Evolutionary conservation across 2,329 filamentous ascomycete genomes (phyloP), one percentile per base, ranked within the genome.

Genomic region (Alternaria sp.): DNA sequence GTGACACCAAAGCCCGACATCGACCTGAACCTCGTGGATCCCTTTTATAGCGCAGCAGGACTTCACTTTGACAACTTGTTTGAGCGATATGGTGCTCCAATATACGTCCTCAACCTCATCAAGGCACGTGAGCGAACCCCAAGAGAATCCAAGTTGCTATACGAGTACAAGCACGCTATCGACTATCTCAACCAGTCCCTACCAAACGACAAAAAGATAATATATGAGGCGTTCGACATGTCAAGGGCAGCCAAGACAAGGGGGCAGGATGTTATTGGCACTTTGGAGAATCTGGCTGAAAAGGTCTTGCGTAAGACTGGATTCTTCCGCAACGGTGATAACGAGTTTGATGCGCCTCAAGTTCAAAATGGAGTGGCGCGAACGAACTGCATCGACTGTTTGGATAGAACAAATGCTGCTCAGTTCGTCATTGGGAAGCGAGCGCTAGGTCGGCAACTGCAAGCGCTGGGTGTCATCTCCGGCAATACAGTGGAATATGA

Each of bases 171-270:
- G 4, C 86, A 90, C 66, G 92, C 93, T 5, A 89, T 98, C 62
- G 86, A 88, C 40, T 99, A 99, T 69, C 87, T 99, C 46, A 99
- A 98, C 66, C 94, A 98, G 73, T 97, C 96, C 58, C 82, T 99
- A 2, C 94, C 95, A 0, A 79, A 84, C 2, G 89, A 88, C 55
- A 92, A 93, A 72, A 92, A 92, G 73, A 96, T 99, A 51, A 87
- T 94, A 9, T 94, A 99, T 76, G 92, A 95, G 69, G 93, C 94
- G 3, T 99, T 95, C 88, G 95, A 99, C 74, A 99, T 99, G 95
- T 97, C 93, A 61, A 86, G 95, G 58, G 94, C 95, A 5, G 92
- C 94, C 17, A 99, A 99, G 79, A 89, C 82, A 21, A 89, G 91
- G 34, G 93, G 95, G 56, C 91, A 96, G 70, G 93, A 99, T 79